A percentile compares a stretch with the other conserved stretches of the same genome.
These are phyloP conservation scores for Sporothrix mexicana DNA, from an alignment of 2,329 filamentous ascomycete genomes.

Conservation along the genomic window DNA sequence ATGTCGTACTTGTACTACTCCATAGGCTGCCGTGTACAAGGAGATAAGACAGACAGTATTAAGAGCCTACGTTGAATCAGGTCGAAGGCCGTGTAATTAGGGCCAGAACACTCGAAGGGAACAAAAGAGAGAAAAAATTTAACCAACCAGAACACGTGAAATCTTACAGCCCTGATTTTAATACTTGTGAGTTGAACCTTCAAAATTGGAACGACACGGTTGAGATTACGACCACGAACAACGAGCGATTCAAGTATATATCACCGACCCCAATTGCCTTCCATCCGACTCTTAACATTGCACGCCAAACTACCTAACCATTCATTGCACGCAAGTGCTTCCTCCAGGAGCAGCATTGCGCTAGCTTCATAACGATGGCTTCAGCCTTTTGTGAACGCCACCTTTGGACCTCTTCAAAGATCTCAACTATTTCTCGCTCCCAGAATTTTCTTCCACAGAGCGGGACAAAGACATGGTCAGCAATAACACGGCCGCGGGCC, in stretches of 20 bases:
- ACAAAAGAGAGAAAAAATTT: not conserved
- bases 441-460: not conserved
- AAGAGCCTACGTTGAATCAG: too few species aligned
- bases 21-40: too few species aligned
- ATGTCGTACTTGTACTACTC: too few species aligned
- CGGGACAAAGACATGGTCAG: conserved; percentile 14
- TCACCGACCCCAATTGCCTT: not conserved
- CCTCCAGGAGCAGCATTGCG: not conserved
- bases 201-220: not conserved
- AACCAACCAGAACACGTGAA: conserved; percentile 13
- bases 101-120: not conserved
- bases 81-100: too few species aligned
- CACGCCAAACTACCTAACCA: too few species aligned
- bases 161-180: not conserved
- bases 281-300: not conserved
- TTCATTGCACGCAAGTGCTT: too few species aligned
- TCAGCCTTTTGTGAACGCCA: conserved; percentile 24
- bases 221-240: not conserved
- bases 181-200: not conserved
- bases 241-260: not conserved
- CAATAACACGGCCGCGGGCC: not conserved
- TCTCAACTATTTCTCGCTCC: not conserved
- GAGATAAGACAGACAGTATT: too few species aligned
- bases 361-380: conserved; percentile 18
- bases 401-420: conserved; percentile 5